phyloP scores from a whole-genome alignment of 805 yeast species.

The Yamadazyma phyllophila region DNA sequence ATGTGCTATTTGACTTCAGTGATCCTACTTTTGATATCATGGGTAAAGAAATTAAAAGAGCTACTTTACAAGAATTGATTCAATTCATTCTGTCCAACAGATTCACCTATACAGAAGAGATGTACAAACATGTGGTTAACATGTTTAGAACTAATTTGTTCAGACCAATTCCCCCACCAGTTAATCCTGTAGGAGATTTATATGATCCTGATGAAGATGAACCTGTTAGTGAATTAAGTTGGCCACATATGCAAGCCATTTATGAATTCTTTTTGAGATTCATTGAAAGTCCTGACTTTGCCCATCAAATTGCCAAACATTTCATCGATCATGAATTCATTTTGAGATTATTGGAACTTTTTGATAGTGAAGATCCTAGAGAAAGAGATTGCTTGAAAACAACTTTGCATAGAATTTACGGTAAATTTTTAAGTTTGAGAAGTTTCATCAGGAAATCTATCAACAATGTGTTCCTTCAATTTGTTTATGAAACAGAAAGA shows the following conservation, averaged over 20 bases:
- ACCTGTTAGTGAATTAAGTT: conserved; percentile 91
- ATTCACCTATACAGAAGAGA: conserved; percentile 83
- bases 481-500: conserved; percentile 91
- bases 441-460: conserved; percentile 90
- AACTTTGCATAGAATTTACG: conserved; percentile 92
- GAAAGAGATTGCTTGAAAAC: conserved; percentile 95
- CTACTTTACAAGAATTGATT: conserved; percentile 83
- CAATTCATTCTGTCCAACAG: conserved; percentile 82
- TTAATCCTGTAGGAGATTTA: conserved; percentile 93
- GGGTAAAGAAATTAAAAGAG: conserved; percentile 89
- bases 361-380: conserved; percentile 94
- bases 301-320: conserved; percentile 88
- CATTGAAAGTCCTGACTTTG: conserved; percentile 92
- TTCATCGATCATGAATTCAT: conserved; percentile 91
- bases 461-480: conserved; percentile 87
- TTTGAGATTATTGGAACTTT: conserved; percentile 74
- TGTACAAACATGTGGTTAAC: conserved; percentile 81
- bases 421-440: conserved; percentile 86
- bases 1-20: conserved; percentile 87
- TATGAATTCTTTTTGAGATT: conserved; percentile 92
- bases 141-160: conserved; percentile 90
- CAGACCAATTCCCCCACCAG: conserved; percentile 97
- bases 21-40: conserved; percentile 90
- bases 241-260: conserved; percentile 98
- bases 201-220: conserved; percentile 99